Evolutionary conservation across 306 rosid genomes (phyloP), one percentile per base, ranked within the genome.

Genomic region (Vigna reflexopilosa): DNA sequence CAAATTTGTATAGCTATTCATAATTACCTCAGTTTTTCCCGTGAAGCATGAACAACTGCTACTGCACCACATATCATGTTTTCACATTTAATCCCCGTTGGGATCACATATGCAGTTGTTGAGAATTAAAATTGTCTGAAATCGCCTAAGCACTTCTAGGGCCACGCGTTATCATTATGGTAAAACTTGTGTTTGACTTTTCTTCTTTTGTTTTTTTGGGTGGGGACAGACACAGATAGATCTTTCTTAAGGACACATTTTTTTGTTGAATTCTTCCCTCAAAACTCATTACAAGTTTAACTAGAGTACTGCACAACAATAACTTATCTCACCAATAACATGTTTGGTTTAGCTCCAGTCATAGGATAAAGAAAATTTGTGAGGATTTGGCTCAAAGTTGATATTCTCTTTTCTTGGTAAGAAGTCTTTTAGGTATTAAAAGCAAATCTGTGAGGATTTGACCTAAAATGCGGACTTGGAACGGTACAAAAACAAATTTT

Each of bases 91-190:
- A 75, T 66, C 61, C 6, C 75, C 24, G 40, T 13, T 67, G 20
- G 65, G 65, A 58, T 58, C 65, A 14, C 42, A 30, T 30, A 61
- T 62, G 24, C 24, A 62, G 68, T 62, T 62, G 70, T 36, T 64
- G 70, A 36, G 28, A 64, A 36, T 64, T 64, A 2, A 63, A n/a
- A n/a, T 64, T 64, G 49, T 64, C 68, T 62, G 47, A 62, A 62
- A 62, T 62, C 45, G 9, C 47, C 47, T 42, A 62, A 30, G 13
- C 66, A 59, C 66, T 59, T 30, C 14, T 62, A 16, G 68, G 68
- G 34, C 68, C 69, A 63, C 48, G 24, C 14, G 69, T 9, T 34
- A 34, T 34, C 45, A 32, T 30, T 32, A 15, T 32, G 6, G 6
- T 14, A 62, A 30, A 62, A 30, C 45, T 64, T 34, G 47, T 16